Percentiles rank a stretch among this genome's conserved stretches.
These are phyloP conservation scores for Sarocladium strictum DNA, from an alignment of 2,329 filamentous ascomycete genomes.

Conservation along the genomic window DNA sequence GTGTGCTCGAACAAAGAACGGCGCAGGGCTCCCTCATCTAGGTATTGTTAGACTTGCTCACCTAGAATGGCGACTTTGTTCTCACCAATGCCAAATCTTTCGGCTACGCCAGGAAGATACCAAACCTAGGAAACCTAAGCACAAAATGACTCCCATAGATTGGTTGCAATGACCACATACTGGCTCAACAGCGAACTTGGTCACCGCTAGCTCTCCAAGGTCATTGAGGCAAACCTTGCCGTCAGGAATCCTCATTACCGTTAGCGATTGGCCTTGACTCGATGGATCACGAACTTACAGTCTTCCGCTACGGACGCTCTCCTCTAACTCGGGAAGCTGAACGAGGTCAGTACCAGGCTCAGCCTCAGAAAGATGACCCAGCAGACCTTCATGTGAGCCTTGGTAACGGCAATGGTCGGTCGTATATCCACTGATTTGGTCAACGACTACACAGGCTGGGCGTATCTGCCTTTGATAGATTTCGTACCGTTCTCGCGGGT, in stretches of 20 bases:
- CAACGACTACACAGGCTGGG: slow-evolving; percentile 10
- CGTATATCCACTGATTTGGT: slow-evolving; percentile 64
- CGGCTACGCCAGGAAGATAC: slow-evolving; percentile 82
- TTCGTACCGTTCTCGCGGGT: slow-evolving; percentile 43
- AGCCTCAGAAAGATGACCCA: background rate
- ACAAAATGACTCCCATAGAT: background rate
- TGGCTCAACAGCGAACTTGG: slow-evolving; percentile 94
- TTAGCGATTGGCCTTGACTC: slow-evolving; percentile 15
- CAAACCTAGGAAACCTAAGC: slow-evolving; percentile 44
- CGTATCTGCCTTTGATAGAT: background rate
- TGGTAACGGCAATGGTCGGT: slow-evolving; percentile 86
- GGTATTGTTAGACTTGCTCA: slow-evolving; percentile 19
- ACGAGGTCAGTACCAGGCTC: background rate
- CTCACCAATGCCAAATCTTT: slow-evolving; percentile 82
- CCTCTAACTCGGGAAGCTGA: slow-evolving; percentile 81
- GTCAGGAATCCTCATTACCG: slow-evolving; percentile 50
- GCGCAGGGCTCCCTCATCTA: slow-evolving; percentile 79
- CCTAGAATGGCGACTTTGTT: background rate
- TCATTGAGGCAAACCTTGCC: slow-evolving; percentile 86
- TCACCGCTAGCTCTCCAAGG: slow-evolving; percentile 83
- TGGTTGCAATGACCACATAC: slow-evolving; percentile 44
- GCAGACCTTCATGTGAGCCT: slow-evolving; percentile 77
- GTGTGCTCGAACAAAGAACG: slow-evolving; percentile 91
- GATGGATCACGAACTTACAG: slow-evolving; percentile 40
- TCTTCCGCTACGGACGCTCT: slow-evolving; percentile 75